phyloP scores from a whole-genome alignment of 164 flowering plant species.

The Chloranthus sessilifolius region DNA sequence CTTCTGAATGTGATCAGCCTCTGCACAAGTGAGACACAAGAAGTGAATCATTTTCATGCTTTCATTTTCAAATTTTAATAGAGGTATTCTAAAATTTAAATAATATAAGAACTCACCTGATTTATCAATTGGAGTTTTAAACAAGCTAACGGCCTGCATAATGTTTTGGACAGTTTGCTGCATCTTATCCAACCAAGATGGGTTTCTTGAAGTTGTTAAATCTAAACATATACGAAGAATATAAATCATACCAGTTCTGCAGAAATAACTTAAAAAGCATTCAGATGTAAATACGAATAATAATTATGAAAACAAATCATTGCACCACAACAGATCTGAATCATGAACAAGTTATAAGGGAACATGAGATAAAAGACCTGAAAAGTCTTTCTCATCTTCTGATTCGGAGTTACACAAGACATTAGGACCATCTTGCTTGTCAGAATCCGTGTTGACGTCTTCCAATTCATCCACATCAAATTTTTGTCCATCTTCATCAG shows the following conservation, averaged over 20 bases:
- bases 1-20: slow-evolving; percentile 79
- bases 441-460: slow-evolving; percentile 41
- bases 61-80: neutral
- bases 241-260: neutral
- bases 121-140: slow-evolving; percentile 68
- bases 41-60: neutral
- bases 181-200: slow-evolving; percentile 90
- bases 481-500: slow-evolving; percentile 43
- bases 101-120: slow-evolving; percentile 36
- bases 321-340: too few species aligned
- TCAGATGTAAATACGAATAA: too few species aligned
- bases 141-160: slow-evolving; percentile 62
- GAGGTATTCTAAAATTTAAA: neutral
- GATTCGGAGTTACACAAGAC: slow-evolving; percentile 41
- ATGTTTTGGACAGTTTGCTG: slow-evolving; percentile 62
- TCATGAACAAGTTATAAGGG: too few species aligned
- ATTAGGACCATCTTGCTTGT: slow-evolving; percentile 45
- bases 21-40: slow-evolving; percentile 29
- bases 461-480: slow-evolving; percentile 38
- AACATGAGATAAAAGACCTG: slow-evolving; percentile 46
- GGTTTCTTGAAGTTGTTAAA: slow-evolving; percentile 30
- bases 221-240: slow-evolving; percentile 23
- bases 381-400: slow-evolving; percentile 49
- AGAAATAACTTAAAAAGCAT: too few species aligned
- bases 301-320: too few species aligned